Evolutionary conservation across 306 rosid genomes (phyloP), one percentile per base, ranked within the genome.

Genomic region (Cercis canadensis): DNA sequence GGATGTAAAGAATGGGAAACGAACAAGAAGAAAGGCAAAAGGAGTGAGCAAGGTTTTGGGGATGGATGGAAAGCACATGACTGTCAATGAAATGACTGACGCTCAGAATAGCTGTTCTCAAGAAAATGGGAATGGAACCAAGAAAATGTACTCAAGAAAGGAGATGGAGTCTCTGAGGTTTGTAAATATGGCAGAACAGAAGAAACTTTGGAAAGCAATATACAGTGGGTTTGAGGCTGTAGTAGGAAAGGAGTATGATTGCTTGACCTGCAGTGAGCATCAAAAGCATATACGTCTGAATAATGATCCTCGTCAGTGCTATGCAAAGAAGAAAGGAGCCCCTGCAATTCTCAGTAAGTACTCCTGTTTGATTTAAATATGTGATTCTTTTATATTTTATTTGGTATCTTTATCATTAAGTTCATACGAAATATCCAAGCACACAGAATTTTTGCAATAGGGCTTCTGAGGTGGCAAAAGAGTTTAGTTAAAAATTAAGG

Each of bases 161-260:
- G 88, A 71, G 18, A 65, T 90, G 90, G 90, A 85, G 82, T 82
- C 89, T 62, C 39, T 93, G 80, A 81, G 94, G 73, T 88, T 84
- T 54, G 73, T 78, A 29, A 81, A 86, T 32, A 45, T 81, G 11
- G 75, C 39, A 1, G 86, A 80, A 51, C 98, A 90, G 70, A 79
- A 75, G 68, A 59, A 67, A 7, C 54, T 75, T 66, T 93, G 98
- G 98, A 83, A 85, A 43, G 66, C 59, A 3, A 75, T 90, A 7
- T 81, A 83, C 78, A 36, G 56, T 4, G 80, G 80, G 3, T 85
- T 93, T 70, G 75, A 80, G 39, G 65, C 83, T 7, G 24, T 29
- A 9, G 90, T 93, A 51, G 74, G 87, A 4, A 81, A 32, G 61
- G 97, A 90, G 80, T 93, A 87, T 52, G 85, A 89, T 54, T 54